Evolutionary conservation across 1,284 basidiomycete genomes (phyloP), one percentile per base, ranked within the genome.

Genomic region (Fistulina hepatica): DNA sequence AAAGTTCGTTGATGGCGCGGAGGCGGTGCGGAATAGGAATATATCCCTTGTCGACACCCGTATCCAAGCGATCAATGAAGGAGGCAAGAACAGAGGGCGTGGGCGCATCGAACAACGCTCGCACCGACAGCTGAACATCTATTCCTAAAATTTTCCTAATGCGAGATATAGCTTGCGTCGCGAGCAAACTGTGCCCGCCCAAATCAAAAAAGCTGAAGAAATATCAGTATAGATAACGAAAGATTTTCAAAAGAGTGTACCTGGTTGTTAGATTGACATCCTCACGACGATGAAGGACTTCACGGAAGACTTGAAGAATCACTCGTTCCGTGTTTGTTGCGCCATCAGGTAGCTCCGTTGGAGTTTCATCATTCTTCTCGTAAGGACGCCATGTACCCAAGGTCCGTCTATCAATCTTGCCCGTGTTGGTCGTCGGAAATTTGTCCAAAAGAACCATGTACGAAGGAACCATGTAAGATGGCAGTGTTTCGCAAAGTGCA

Each of bases 151-250:
- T 19, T 31, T 31, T 31, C 15, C 28, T 13, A 10, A 31, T 16
- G 8, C 28, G 28, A 8, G 28, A 31, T 13, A 31, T 31, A 8
- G 19, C 28, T 15, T 31, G 28, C 28, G 28, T 31, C 10, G 28
- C 28, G 28, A 31, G 28, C 28, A 31, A 31, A 19, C 28, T 31
- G 19, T 31, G 28, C 19, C 28, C 28, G 9, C 28, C 28, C 15
- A 31, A 19, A 8, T 31, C 15, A 19, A 31, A 31, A 19, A 31
- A 31, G 28, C 28, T 31, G 13, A 13, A 13, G 28, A 31, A 27
- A 8, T 19, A 13, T 31, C n/a, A n/a, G n/a, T 4, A 31, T 13
- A 15, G 5, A 31, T 11, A 31, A 13, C 28, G 9, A 13, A 9
- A 13, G 9, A 8, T 19, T n/a, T n/a, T n/a, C n/a, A n/a, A n/a